A percentile compares a stretch with the other conserved stretches of the same genome.
These are phyloP conservation scores for Ceratocystis lukuohia DNA, from an alignment of 2,329 filamentous ascomycete species.

Conservation along the genomic window DNA sequence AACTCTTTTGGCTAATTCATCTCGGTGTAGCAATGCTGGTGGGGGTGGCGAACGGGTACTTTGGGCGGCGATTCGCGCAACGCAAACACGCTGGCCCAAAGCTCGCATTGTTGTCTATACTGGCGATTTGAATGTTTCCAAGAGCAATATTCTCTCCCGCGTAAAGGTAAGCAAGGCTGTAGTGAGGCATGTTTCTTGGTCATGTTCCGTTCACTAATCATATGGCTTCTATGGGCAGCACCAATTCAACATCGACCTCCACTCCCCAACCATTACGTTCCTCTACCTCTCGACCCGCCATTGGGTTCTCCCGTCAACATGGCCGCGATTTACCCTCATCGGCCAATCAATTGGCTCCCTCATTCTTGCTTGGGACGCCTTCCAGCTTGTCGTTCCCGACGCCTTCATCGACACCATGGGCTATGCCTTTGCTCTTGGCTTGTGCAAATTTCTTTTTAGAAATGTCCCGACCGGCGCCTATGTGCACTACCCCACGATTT, in stretches of 20 bases:
- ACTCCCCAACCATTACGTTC: slow-evolving; percentile 71
- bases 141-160: slow-evolving; percentile 60
- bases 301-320: slow-evolving; percentile 75
- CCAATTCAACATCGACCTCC: slow-evolving; percentile 84
- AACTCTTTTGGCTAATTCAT: not conserved
- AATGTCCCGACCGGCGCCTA: slow-evolving; percentile 77
- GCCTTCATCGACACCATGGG: slow-evolving; percentile 97
- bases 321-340: slow-evolving; percentile 81
- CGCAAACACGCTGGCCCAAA: slow-evolving; percentile 75
- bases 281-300: slow-evolving; percentile 80
- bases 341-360: slow-evolving; percentile 89
- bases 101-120: slow-evolving; percentile 90
- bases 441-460: slow-evolving; percentile 71
- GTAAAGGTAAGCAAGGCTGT: slow-evolving; percentile 53
- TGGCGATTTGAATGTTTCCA: slow-evolving; percentile 79
- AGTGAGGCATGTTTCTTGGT: not conserved
- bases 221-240: slow-evolving; percentile 34
- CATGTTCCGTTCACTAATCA: slow-evolving; percentile 18
- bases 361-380: slow-evolving; percentile 79
- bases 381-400: slow-evolving; percentile 81
- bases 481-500: slow-evolving; percentile 96
- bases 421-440: slow-evolving; percentile 77
- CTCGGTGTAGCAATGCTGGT: slow-evolving; percentile 62
- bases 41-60: slow-evolving; percentile 91
- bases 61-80: slow-evolving; percentile 88